Base-by-base conservation (phyloP, 2,329 filamentous ascomycete species). In the Hypoxylon sp. region DNA sequence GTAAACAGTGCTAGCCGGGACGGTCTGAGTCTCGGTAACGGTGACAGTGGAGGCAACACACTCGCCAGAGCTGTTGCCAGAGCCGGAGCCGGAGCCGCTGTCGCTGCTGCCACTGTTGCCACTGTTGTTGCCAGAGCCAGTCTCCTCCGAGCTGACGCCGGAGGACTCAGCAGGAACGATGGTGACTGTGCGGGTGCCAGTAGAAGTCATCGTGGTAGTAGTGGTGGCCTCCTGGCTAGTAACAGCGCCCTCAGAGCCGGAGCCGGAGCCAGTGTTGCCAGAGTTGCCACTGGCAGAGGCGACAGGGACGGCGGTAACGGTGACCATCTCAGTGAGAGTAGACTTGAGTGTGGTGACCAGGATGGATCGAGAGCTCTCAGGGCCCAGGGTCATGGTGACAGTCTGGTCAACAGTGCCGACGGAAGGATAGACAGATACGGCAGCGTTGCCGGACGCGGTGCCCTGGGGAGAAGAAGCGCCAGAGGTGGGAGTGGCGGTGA, bases 101-200 rank as follows among this genome's bases (percentile, higher is more conserved):
- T n/a, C n/a, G n/a, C n/a, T n/a, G n/a, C n/a, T n/a, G 11, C 57
- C 64, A 34, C 53, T 55, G 12, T 61, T 61, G 9, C 52, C 62
- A 12, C 61, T 55, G 14, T 41, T 62, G 30, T 55, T 61, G 21
- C 57, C 66, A 37, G 67, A 63, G 29, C 63, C 65, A 7, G 67
- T 55, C n/a, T 53, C 54, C 23, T 67, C 57, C 32, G 70, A 54
- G 34, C n/a, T 48, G 27, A 70, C 60, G 1, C 60, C 64, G 4
- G 66, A 61, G 27, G 65, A 59, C n/a, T 37, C 27, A 4, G 66
- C 30, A 45, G 67, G 57, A 27, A 50, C 41, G 30, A 77, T 63
- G 48, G 75, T 77, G 52, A 77, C 72, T n/a, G 75, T 77, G 34
- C 73, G 73, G 32, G 75, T 77, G 11, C 74, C 74, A 27, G 74